Conservation (phyloP, 768 basidiomycete species). For the Solioccasus polychromus region DNA sequence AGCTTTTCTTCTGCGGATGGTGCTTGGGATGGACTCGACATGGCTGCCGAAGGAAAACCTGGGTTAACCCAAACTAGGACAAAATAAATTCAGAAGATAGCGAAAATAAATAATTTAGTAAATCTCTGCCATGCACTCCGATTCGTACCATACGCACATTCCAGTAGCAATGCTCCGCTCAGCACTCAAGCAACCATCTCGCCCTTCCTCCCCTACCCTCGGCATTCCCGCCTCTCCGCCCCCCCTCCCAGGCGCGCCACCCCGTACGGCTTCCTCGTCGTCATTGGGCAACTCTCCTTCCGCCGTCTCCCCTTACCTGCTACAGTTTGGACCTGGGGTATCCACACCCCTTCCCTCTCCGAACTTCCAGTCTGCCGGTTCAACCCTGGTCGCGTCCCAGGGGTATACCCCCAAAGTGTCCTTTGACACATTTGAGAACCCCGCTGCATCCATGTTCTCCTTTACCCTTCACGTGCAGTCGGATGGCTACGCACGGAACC, state of each 20-base stretch:
- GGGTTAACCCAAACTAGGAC: no score
- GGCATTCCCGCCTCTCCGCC: conserved; percentile 25
- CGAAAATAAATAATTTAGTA: conserved; percentile 10
- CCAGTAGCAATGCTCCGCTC: conserved; percentile 41
- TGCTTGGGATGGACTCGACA: conserved; percentile 11
- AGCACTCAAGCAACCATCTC: conserved; percentile 48
- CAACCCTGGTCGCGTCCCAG: conserved; percentile 25
- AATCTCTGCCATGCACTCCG: neutral
- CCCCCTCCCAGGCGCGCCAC: conserved; percentile 10
- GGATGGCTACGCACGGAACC: conserved; percentile 71
- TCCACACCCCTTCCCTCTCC: conserved; percentile 17
- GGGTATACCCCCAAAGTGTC: conserved; percentile 53
- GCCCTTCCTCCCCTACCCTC: conserved; percentile 19
- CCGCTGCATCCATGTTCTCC: conserved; percentile 80
- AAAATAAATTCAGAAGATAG: no score
- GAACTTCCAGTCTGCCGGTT: conserved; percentile 14
- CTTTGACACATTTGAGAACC: conserved; percentile 86
- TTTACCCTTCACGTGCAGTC: conserved; percentile 83
- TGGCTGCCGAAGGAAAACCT: conserved; percentile 1
- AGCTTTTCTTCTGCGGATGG: neutral
- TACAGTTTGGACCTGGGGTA: conserved; percentile 10
- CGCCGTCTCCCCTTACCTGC: conserved; percentile 20
- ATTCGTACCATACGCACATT: conserved; percentile 11
- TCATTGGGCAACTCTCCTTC: conserved; percentile 17
- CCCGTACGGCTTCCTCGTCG: conserved; percentile 15